Evolutionary conservation across 768 basidiomycete species (phyloP).

Genomic region (Leccinellum luteum): DNA sequence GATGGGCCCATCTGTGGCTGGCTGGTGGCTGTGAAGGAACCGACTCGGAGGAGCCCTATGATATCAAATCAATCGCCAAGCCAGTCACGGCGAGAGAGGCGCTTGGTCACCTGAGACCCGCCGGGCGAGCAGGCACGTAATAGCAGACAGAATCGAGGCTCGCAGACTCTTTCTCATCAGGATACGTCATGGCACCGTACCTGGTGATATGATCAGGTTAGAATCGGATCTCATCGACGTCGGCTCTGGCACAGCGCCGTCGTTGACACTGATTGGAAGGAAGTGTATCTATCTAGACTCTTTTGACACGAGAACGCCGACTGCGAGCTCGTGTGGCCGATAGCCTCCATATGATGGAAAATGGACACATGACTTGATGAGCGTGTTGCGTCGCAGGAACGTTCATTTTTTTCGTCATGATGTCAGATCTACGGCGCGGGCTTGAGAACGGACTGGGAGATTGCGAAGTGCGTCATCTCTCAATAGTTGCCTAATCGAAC

Average conservation of each 20-base stretch:
- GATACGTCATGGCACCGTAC: slow-evolving; percentile 10
- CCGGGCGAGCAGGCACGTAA: slow-evolving; percentile 11
- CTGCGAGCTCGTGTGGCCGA: slow-evolving; percentile 5
- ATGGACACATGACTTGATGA: slow-evolving; percentile 12
- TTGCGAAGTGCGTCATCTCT: slow-evolving; percentile 12
- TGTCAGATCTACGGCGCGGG: slow-evolving; percentile 15
- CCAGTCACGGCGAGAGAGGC: not conserved
- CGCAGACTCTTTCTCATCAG: not conserved
- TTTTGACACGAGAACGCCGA: slow-evolving; percentile 12
- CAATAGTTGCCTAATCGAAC: slow-evolving; percentile 17
- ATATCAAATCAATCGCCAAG: not conserved
- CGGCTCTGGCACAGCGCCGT: slow-evolving; percentile 5
- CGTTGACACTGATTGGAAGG: slow-evolving; percentile 2
- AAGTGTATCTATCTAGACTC: not conserved
- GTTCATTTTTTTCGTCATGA: slow-evolving; percentile 11
- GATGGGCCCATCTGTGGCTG: not conserved
- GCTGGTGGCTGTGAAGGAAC: not conserved
- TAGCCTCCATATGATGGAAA: slow-evolving; percentile 13
- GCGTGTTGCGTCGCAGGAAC: slow-evolving; percentile 6
- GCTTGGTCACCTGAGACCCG: not conserved
- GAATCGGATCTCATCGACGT: not conserved
- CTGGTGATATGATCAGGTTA: not conserved
- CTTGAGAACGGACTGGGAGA: slow-evolving; percentile 16
- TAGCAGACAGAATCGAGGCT: not conserved
- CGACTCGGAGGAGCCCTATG: not conserved